phyloP scores from a whole-genome alignment of 2,329 filamentous ascomycete genomes.

The Boeremia lycopersici region DNA sequence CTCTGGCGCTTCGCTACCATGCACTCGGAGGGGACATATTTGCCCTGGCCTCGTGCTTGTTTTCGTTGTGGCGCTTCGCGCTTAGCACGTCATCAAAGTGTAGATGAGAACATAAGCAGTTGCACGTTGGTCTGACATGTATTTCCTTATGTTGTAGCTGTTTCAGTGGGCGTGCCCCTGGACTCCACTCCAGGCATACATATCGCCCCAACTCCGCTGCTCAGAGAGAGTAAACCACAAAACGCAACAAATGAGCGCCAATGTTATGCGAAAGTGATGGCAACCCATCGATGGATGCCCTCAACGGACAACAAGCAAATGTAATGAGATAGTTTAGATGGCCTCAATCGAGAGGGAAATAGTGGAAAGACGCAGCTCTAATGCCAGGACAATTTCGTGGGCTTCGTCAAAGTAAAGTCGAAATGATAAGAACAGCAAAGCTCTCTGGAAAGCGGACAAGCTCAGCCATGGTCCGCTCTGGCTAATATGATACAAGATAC shows the following conservation, averaged over 20 bases:
- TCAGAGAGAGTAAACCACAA: not conserved
- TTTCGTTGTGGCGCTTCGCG: not conserved
- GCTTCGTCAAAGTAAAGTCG: slow-evolving; percentile 16
- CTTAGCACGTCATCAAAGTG: slow-evolving; percentile 22
- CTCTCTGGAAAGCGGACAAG: not conserved
- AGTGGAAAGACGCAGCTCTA: slow-evolving; percentile 7
- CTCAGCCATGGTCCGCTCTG: not conserved
- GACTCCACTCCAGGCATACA: not conserved
- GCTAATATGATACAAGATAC: slow-evolving; percentile 8
- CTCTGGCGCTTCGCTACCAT: not conserved
- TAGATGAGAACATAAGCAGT: not conserved
- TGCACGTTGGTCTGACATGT: slow-evolving; percentile 10
- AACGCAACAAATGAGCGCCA: slow-evolving; percentile 7
- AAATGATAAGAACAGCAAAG: not conserved
- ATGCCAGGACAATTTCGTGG: slow-evolving; percentile 18
- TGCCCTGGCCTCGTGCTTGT: not conserved
- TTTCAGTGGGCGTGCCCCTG: slow-evolving; percentile 8
- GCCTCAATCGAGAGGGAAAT: not conserved
- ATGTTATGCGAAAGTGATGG: slow-evolving; percentile 5
- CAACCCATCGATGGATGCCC: not conserved
- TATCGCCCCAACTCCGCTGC: not conserved
- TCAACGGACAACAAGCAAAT: not conserved
- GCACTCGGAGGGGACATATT: not conserved
- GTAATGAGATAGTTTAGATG: not conserved
- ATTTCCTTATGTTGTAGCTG: not conserved